Base-by-base conservation (phyloP, 768 basidiomycete species). In the Hypholoma fasciculare region DNA sequence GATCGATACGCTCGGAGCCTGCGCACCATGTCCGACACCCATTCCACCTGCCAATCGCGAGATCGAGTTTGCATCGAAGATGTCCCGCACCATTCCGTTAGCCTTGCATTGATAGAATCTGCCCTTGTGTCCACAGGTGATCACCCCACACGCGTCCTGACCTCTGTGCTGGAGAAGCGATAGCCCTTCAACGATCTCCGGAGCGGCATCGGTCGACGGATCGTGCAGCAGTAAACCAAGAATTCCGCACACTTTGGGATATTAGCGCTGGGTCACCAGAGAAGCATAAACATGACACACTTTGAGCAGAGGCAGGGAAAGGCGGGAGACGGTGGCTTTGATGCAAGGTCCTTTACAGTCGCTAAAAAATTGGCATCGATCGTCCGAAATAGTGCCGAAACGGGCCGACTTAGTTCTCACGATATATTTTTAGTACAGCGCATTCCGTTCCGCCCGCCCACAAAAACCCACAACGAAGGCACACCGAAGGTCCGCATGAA, bases 71-170 rank as follows among this genome's bases (percentile, higher is more conserved):
- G 83, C 78, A 71, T 98, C 96, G 72, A 98, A 94, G 59, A 98
- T 89, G 69, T 99, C 97, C 52, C 96, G 83, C 65, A 99, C 96
- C 97, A 99, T 98, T 44, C 97, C 97, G 69, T 98, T 99, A 26
- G 94, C 94, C 75, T 99, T 99, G 81, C 94, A 96, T 71, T 99
- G 97, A 73, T 90, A 98, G 70, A 99, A 90, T 44, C 95, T 87
- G 26, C 97, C 97, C 69, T 94, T 94, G 4, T 87, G 86, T 3
- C 95, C 97, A 71, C 97, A 96, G 36, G 97, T 99, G 58, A 99
- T 88, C 67, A 98, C 89, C 37, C 97, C 97, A 63, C 95, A 96
- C 0, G 97, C 97, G 79, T 99, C 97, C 72, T 99, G 96, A 12
- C 96, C 97, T 63, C 96, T 83, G 69, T 99, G 97, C 72, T 99